Conservation (phyloP, 164 flowering plant species). For the Chloranthus sessilifolius region DNA sequence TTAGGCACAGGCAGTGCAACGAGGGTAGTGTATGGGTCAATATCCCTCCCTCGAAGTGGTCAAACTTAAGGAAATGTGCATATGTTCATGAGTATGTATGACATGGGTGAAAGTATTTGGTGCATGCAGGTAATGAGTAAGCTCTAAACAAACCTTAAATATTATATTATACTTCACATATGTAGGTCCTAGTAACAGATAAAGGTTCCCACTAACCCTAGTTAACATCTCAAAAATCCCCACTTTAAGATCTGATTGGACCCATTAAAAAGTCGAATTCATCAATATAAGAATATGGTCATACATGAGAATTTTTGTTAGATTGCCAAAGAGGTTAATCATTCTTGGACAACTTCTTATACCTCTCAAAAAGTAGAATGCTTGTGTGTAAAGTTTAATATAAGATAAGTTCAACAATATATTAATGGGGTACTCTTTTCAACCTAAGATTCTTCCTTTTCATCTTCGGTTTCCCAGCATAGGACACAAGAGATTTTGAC, state of each 20-base stretch:
- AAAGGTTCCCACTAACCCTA: conserved; percentile 18
- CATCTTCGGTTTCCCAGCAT: no score
- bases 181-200: conserved; percentile 17
- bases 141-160: no score
- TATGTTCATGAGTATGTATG: no score
- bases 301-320: conserved; percentile 23
- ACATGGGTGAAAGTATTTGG: no score
- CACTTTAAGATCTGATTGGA: conserved; percentile 26
- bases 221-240: conserved; percentile 28
- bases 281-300: conserved; percentile 13
- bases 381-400: conserved; percentile 39
- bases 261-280: conserved; percentile 5
- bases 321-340: conserved; percentile 19
- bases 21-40: no score
- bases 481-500: no score
- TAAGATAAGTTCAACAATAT: conserved; percentile 6
- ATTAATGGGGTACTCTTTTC: conserved; percentile 22
- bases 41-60: no score
- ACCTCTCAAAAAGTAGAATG: conserved; percentile 26
- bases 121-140: no score
- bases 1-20: no score
- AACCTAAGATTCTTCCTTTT: conserved; percentile 13
- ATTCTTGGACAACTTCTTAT: conserved; percentile 19
- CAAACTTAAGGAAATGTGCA: no score
- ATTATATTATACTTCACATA: no score